phyloP scores from a whole-genome alignment of 441 rosid species.

The Hura crepitans region DNA sequence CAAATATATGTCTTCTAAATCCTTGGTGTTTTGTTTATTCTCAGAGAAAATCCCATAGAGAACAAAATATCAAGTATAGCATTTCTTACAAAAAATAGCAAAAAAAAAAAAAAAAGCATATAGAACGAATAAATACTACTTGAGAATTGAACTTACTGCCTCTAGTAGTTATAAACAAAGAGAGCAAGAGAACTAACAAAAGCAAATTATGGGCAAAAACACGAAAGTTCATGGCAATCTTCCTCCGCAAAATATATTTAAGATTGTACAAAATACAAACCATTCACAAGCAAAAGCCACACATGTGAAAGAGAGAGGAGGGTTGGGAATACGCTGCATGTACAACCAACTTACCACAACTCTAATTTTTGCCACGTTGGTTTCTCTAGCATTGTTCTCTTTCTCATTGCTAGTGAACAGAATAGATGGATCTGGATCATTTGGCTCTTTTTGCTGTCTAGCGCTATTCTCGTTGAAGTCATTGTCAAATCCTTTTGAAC shows the following conservation, averaged over 20 bases:
- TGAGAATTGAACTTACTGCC: background rate
- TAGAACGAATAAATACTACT: background rate
- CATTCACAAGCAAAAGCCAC: background rate
- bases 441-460: slow-evolving; percentile 46
- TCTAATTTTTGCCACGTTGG: slow-evolving; percentile 85
- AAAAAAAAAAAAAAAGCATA: background rate
- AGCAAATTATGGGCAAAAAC: background rate
- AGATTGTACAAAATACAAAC: background rate
- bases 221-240: background rate
- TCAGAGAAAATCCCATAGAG: background rate
- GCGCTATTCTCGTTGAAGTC: slow-evolving; percentile 49
- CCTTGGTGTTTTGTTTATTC: background rate
- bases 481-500: slow-evolving; percentile 57
- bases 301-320: background rate
- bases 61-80: background rate
- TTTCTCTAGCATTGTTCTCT: slow-evolving; percentile 64
- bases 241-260: slow-evolving; percentile 7
- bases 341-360: slow-evolving; percentile 75
- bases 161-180: no score
- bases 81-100: background rate
- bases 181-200: background rate
- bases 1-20: background rate
- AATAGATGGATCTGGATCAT: slow-evolving; percentile 52
- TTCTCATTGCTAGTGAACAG: slow-evolving; percentile 51
- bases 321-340: no score